Evolutionary conservation across 169 alveolate genomes (phyloP).

Genomic region (Cryptosporidium parvum): DNA sequence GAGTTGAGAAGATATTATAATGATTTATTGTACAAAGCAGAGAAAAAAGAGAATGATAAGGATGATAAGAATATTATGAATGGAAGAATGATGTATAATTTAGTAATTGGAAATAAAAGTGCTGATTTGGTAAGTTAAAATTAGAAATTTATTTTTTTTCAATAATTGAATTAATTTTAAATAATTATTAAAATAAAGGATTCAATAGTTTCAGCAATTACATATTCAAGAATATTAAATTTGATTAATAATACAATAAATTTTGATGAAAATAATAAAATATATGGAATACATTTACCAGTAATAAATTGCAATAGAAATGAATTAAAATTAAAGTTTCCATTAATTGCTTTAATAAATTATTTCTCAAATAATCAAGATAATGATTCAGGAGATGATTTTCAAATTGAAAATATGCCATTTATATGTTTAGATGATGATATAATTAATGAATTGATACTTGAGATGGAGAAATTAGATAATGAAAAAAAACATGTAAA

Average conservation of each 20-base stretch:
- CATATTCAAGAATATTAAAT: constrained; percentile 49
- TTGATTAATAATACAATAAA: constrained; percentile 3
- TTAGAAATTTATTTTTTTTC: neutral
- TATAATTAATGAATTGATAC: neutral
- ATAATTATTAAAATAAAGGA: constrained; percentile 8
- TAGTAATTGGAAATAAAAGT: constrained; percentile 46
- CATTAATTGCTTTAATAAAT: constrained; percentile 5
- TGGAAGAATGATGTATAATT: constrained; percentile 5
- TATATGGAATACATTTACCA: constrained; percentile 37
- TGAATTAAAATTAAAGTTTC: constrained; percentile 14
- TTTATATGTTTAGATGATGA: constrained; percentile 41
- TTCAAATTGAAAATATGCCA: constrained; percentile 24
- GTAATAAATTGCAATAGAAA: constrained; percentile 23
- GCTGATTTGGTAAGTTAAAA: constrained; percentile 51
- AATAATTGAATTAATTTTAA: too few relatives aligned
- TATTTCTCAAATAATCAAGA: constrained; percentile 12
- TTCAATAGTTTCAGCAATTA: constrained; percentile 39
- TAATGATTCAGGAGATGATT: neutral
- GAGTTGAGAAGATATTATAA: constrained; percentile 2
- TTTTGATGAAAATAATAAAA: neutral
- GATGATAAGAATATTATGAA: neutral
- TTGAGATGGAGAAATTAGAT: neutral
- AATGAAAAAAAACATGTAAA: neutral
- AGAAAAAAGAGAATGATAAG: neutral
- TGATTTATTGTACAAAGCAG: neutral